These are phyloP conservation scores for Kodamaea suecica DNA, from an alignment of 1,139 yeast species.

Conservation along the genomic window DNA sequence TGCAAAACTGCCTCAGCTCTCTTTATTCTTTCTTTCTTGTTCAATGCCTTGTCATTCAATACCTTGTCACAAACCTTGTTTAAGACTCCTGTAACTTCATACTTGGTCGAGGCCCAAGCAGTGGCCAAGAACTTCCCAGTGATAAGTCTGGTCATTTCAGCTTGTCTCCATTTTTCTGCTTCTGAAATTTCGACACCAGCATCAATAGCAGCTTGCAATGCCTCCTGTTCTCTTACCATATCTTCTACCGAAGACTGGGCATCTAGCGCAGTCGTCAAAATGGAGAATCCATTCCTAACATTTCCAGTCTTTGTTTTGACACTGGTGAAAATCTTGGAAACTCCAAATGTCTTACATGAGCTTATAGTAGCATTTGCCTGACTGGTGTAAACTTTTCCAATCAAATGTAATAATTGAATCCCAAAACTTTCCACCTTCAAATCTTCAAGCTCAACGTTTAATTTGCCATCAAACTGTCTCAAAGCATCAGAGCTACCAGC, in stretches of 20 bases:
- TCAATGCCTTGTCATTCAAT: slow-evolving; percentile 53
- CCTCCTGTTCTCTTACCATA: slow-evolving; percentile 49
- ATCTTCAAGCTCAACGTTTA: slow-evolving; percentile 60
- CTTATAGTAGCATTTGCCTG: slow-evolving; percentile 50
- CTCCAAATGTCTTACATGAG: slow-evolving; percentile 44
- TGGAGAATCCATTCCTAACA: slow-evolving; percentile 38
- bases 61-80: slow-evolving; percentile 63
- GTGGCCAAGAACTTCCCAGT: slow-evolving; percentile 74
- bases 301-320: slow-evolving; percentile 40
- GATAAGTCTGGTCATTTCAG: slow-evolving; percentile 61
- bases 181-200: slow-evolving; percentile 33
- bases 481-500: slow-evolving; percentile 30
- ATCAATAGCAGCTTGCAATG: slow-evolving; percentile 34
- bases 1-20: slow-evolving; percentile 60
- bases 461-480: slow-evolving; percentile 35
- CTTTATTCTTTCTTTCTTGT: slow-evolving; percentile 48
- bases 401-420: slow-evolving; percentile 45
- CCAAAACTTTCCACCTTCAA: slow-evolving; percentile 49
- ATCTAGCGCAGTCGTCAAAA: slow-evolving; percentile 42
- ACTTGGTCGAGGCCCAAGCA: slow-evolving; percentile 78
- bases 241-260: slow-evolving; percentile 41
- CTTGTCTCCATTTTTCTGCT: slow-evolving; percentile 50
- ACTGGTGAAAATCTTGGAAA: slow-evolving; percentile 51
- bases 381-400: slow-evolving; percentile 62
- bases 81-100: slow-evolving; percentile 65